Evolutionary conservation across 164 flowering plant species (phyloP), one percentile per base, ranked within the genome.

Genomic region (Berberis thunbergii): DNA sequence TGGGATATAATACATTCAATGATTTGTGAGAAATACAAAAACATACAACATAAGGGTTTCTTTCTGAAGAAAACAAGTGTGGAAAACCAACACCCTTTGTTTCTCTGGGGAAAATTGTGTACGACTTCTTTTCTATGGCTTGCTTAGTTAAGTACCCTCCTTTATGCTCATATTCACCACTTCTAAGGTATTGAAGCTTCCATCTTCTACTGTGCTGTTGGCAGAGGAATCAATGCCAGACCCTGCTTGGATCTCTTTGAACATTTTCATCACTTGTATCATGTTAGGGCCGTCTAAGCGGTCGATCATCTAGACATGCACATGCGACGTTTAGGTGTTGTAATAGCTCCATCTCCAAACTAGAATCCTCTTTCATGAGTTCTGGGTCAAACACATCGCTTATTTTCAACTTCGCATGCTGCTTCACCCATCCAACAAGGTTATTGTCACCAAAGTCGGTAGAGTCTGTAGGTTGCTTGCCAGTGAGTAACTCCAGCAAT

Each of bases 371-470:
- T 65, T 83, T 84, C 67, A 87, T 64, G 12, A 94, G 77, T 67
- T 69, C 86, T 1, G 82, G 87, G 65, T 94, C 99, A 41, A 94
- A 94, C 0, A 94, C 96, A 57, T 91, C 86, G 49, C 80, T 85
- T 70, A 91, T 80, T 73, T 57, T 84, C 49, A 77, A 57, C 61
- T 86, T 88, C 0, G 96, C 91, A 13, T 87, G 97, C 76, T 79
- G 87, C 77, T 84, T 91, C 49, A 91, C 99, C 99, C 99, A 95
- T 26, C 97, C 97, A 1, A 95, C 99, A 6, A 95, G 78, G 63
- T 95, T 95, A 61, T 91, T 91, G 75, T 95, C 99, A 1, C 97
- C 99, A 53, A 95, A 91, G 69, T 95, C 97, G 0, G 88, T 71
- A 0, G 94, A 87, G 71, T 91, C 96, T 4, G 97, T 95, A 1